Evolutionary conservation across 768 basidiomycete genomes (phyloP).

Genomic region (Obba rivulosa): DNA sequence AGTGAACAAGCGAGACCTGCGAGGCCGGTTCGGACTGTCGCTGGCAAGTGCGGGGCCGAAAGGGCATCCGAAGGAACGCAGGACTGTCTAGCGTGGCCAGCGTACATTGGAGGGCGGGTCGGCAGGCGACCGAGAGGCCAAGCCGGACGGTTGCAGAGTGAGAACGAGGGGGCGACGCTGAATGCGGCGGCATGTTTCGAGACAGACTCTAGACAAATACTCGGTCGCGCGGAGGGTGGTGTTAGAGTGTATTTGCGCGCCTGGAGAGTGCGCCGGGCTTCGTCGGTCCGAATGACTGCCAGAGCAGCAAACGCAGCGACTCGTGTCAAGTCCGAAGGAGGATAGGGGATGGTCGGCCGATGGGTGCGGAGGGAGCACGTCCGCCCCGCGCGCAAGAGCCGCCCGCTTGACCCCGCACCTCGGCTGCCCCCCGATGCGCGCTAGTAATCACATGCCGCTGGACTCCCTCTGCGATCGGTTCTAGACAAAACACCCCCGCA

Average conservation of each 20-base stretch:
- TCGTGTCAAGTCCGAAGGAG: too few species aligned
- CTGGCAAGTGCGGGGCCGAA: too few species aligned
- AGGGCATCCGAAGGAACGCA: background rate
- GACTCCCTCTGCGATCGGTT: constrained; percentile 13
- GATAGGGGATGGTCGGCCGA: background rate
- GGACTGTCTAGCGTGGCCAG: background rate
- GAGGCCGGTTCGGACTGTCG: too few species aligned
- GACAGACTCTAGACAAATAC: too few species aligned
- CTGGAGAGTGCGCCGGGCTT: background rate
- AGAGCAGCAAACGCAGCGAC: background rate
- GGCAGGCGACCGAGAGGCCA: too few species aligned
- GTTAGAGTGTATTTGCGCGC: too few species aligned
- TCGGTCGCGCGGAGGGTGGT: too few species aligned
- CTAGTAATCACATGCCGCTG: constrained; percentile 7
- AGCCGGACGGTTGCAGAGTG: too few species aligned
- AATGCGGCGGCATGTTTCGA: too few species aligned
- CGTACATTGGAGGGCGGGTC: background rate
- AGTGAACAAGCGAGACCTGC: background rate
- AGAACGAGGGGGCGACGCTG: too few species aligned
- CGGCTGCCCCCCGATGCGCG: background rate
- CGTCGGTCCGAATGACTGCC: background rate
- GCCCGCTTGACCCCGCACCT: background rate
- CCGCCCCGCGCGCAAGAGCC: background rate
- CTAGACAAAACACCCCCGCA: constrained; percentile 7
- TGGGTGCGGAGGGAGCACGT: background rate